A percentile compares a stretch with the other conserved stretches of the same genome.
Conservation (phyloP, 345 rosid species). For the Citrus hindsii region DNA sequence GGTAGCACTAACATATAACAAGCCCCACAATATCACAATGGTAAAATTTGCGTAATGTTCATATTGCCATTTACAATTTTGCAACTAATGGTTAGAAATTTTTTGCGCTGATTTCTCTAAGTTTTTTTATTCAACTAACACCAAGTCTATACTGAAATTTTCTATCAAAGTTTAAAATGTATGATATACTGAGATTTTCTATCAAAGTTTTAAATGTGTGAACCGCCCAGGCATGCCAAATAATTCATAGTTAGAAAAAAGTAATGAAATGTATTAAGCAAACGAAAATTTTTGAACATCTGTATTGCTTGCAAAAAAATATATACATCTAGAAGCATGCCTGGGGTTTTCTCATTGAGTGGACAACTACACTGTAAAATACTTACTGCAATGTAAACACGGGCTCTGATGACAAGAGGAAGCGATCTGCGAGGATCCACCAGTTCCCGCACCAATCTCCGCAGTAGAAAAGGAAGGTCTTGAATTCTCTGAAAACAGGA, state of each 20-base stretch:
- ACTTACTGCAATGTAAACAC: conserved; percentile 80
- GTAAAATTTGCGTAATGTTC: not conserved
- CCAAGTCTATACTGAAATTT: not conserved
- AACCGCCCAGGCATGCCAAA: not conserved
- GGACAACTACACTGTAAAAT: not conserved
- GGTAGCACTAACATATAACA: not conserved
- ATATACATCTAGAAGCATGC: not conserved
- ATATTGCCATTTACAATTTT: not conserved
- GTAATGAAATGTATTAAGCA: not conserved
- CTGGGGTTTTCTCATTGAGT: not conserved
- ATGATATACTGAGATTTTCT: too few species aligned
- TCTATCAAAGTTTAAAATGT: not conserved
- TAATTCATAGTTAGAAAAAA: not conserved
- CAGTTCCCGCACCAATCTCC: conserved; percentile 72
- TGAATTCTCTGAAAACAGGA: conserved; percentile 55
- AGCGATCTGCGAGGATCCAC: conserved; percentile 83
- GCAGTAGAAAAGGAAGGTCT: conserved; percentile 90
- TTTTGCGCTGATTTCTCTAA: not conserved
- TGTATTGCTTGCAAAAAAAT: not conserved
- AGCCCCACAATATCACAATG: not conserved
- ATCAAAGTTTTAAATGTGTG: not conserved
- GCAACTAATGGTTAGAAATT: not conserved
- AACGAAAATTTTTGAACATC: too few species aligned
- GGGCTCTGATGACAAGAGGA: conserved; percentile 78
- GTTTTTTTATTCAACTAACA: not conserved